These are phyloP conservation scores for Brassica carinata DNA, from an alignment of 345 rosid genomes.

Conservation along the genomic window DNA sequence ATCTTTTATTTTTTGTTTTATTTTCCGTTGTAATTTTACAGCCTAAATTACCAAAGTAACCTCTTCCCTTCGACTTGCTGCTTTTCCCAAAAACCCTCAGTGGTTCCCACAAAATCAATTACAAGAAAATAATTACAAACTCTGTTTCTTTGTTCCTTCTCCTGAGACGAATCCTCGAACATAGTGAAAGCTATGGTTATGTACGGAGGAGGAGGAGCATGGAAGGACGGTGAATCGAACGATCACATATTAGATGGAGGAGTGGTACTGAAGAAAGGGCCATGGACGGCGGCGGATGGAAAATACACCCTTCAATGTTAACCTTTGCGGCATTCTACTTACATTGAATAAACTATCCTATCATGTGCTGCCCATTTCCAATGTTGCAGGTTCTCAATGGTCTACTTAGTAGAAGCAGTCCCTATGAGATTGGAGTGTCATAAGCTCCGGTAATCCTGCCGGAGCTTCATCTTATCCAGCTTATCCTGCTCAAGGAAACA, in stretches of 20 bases:
- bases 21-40: neutral
- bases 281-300: slow-evolving; percentile 50
- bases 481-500: too few species aligned
- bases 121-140: neutral
- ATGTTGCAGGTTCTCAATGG: too few species aligned
- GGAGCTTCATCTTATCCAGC: too few species aligned
- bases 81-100: neutral
- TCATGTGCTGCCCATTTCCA: too few species aligned
- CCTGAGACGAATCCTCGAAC: neutral
- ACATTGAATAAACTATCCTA: too few species aligned
- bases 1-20: neutral
- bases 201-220: neutral
- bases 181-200: neutral
- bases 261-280: slow-evolving; percentile 46
- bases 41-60: neutral
- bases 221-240: neutral
- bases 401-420: too few species aligned
- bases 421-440: too few species aligned
- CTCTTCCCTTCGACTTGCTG: neutral
- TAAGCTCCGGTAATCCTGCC: too few species aligned
- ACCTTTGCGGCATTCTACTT: too few species aligned
- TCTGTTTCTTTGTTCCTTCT: neutral
- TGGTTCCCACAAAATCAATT: neutral
- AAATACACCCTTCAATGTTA: too few species aligned
- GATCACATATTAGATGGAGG: neutral